Percentiles rank a stretch among this genome's conserved stretches.
Evolutionary conservation across 2,329 filamentous ascomycete genomes (phyloP).

Genomic region (Phialophora expanda): DNA sequence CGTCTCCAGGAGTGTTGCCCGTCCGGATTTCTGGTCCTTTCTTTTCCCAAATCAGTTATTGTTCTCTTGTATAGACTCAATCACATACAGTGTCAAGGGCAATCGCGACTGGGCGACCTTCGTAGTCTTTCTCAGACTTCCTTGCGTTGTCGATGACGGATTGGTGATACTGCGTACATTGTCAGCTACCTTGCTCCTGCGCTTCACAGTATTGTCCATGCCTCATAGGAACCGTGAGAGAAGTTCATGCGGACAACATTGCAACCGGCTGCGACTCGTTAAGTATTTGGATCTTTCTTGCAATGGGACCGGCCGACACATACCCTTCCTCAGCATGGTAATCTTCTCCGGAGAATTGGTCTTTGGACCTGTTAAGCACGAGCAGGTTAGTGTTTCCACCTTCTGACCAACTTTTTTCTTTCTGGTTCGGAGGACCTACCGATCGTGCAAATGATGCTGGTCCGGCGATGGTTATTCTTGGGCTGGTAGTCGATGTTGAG

Average conservation of each 20-base stretch:
- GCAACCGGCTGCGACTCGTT: constrained; percentile 68
- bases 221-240: constrained; percentile 86
- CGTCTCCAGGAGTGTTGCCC: constrained; percentile 72
- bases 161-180: constrained; percentile 76
- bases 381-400: neutral
- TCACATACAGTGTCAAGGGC: constrained; percentile 77
- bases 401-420: neutral
- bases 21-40: constrained; percentile 89
- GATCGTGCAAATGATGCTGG: constrained; percentile 98
- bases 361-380: constrained; percentile 71
- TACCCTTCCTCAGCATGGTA: constrained; percentile 81
- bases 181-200: constrained; percentile 31
- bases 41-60: constrained; percentile 46
- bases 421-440: constrained; percentile 56
- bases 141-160: constrained; percentile 96
- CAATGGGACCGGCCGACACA: constrained; percentile 21
- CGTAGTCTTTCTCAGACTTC: constrained; percentile 76
- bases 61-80: neutral
- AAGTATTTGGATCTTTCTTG: constrained; percentile 25
- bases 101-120: constrained; percentile 90
- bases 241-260: constrained; percentile 99
- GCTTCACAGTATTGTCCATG: constrained; percentile 40
- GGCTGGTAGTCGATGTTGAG: constrained; percentile 91
- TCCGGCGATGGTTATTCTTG: constrained; percentile 88
- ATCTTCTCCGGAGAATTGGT: constrained; percentile 98